A percentile compares a stretch with the other conserved stretches of the same genome.
Evolutionary conservation across 2,329 filamentous ascomycete species (phyloP).

Genomic region (Talaromyces sp.): DNA sequence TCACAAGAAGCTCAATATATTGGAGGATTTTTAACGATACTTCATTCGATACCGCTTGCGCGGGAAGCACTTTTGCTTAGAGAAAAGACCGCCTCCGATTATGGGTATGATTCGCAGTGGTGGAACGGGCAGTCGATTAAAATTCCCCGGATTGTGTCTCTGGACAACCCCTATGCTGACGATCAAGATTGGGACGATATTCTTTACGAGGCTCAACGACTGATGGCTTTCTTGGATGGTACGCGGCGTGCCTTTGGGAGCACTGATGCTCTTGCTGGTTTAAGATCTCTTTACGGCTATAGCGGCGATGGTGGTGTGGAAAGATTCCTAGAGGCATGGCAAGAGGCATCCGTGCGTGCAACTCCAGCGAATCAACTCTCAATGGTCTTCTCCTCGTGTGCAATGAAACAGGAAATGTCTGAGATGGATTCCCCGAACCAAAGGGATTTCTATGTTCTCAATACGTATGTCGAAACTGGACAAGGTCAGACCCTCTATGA

Average conservation of each 20-base stretch:
- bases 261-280: conserved; percentile 48
- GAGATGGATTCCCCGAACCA: conserved; percentile 30
- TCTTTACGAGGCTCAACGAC: conserved; percentile 56
- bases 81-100: conserved; percentile 46
- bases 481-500: conserved; percentile 51
- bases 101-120: conserved; percentile 58
- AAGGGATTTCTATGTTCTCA: conserved; percentile 40
- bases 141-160: conserved; percentile 50
- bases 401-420: conserved; percentile 37
- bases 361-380: conserved; percentile 42
- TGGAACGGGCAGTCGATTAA: conserved; percentile 58
- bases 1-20: conserved; percentile 52
- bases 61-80: conserved; percentile 56
- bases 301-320: conserved; percentile 37
- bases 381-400: conserved; percentile 47
- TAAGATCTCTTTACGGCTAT: conserved; percentile 37
- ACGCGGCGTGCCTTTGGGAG: conserved; percentile 60
- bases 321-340: conserved; percentile 52
- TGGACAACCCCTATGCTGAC: conserved; percentile 33
- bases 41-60: conserved; percentile 59
- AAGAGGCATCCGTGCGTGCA: conserved; percentile 43
- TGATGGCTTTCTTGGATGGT: conserved; percentile 60
- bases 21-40: conserved; percentile 58
- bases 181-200: conserved; percentile 45
- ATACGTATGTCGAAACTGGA: conserved; percentile 37